A percentile compares a stretch with the other conserved stretches of the same genome.
Conservation (phyloP, 2,329 filamentous ascomycete species). For the Aspergillus arachidicola region DNA sequence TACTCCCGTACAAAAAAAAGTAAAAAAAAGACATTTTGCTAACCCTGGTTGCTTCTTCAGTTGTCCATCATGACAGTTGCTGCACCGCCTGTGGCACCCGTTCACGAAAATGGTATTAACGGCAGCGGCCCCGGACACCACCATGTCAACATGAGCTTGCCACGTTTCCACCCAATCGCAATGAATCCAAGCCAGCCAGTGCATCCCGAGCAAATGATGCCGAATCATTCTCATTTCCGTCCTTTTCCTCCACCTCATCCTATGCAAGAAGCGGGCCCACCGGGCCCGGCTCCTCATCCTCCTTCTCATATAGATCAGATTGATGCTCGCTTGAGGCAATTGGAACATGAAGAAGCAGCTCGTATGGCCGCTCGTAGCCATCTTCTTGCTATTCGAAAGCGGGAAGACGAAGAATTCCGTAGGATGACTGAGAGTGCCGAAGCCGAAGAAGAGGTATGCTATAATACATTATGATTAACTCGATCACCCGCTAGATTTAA, state of each 20-base stretch:
- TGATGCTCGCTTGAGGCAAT: slow-evolving; percentile 40
- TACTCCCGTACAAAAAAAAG: neutral
- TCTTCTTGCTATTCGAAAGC: slow-evolving; percentile 40
- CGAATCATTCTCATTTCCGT: slow-evolving; percentile 36
- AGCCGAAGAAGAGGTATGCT: slow-evolving; percentile 43
- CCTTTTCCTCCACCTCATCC: slow-evolving; percentile 32
- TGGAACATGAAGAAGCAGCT: slow-evolving; percentile 44
- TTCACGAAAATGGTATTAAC: slow-evolving; percentile 37
- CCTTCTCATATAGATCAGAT: slow-evolving; percentile 40
- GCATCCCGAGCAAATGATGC: slow-evolving; percentile 36
- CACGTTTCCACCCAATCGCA: slow-evolving; percentile 45
- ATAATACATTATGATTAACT: slow-evolving; percentile 5
- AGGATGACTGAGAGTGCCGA: slow-evolving; percentile 43
- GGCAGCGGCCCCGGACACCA: slow-evolving; percentile 25
- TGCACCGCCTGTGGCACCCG: slow-evolving; percentile 38
- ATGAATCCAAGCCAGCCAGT: slow-evolving; percentile 41
- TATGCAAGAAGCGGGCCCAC: slow-evolving; percentile 33
- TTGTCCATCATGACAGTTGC: slow-evolving; percentile 37
- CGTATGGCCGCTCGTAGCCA: slow-evolving; percentile 42
- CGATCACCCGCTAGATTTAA: slow-evolving; percentile 2
- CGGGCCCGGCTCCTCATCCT: slow-evolving; percentile 25
- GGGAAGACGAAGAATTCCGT: slow-evolving; percentile 45
- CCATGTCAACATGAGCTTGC: slow-evolving; percentile 35
- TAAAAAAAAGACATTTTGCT: slow-evolving; percentile 11
- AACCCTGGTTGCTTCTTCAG: slow-evolving; percentile 12